These are phyloP conservation scores for Closterium sp. DNA, from an alignment of 139 green algal genomes.

Conservation along the genomic window DNA sequence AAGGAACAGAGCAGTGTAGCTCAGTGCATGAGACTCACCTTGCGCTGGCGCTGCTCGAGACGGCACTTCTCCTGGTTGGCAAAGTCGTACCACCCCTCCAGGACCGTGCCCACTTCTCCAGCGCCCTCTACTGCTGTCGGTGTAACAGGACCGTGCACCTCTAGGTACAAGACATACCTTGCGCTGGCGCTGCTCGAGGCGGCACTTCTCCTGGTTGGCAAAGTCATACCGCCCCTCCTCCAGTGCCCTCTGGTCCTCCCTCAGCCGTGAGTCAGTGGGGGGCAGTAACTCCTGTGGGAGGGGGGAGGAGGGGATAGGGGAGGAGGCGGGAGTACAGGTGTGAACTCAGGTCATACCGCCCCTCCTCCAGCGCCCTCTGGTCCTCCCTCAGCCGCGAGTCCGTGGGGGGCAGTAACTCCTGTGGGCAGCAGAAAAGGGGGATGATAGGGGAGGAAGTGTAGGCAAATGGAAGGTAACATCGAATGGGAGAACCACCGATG, in stretches of 20 bases:
- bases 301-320: not conserved
- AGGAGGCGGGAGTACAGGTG: too few relatives aligned
- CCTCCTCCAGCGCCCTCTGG: slow-evolving; percentile 49
- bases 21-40: not conserved
- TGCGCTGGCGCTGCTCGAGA: slow-evolving; percentile 53
- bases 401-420: slow-evolving; percentile 29
- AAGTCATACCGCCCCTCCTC: slow-evolving; percentile 52
- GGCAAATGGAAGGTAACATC: too few relatives aligned
- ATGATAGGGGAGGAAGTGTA: not conserved
- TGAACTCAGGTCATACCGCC: slow-evolving; percentile 31
- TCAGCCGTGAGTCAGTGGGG: slow-evolving; percentile 54
- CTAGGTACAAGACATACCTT: not conserved
- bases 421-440: not conserved
- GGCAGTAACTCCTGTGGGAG: slow-evolving; percentile 28
- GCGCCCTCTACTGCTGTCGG: too few relatives aligned
- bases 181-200: slow-evolving; percentile 55
- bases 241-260: slow-evolving; percentile 52
- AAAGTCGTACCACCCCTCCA: slow-evolving; percentile 45
- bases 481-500: too few relatives aligned
- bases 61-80: slow-evolving; percentile 55
- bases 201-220: slow-evolving; percentile 55
- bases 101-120: too few relatives aligned
- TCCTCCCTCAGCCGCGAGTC: slow-evolving; percentile 56
- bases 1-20: slow-evolving; percentile 1
- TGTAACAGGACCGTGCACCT: too few relatives aligned